Evolutionary conservation across 2,329 filamentous ascomycete genomes (phyloP).

Genomic region (Penicillium verrucosum): DNA sequence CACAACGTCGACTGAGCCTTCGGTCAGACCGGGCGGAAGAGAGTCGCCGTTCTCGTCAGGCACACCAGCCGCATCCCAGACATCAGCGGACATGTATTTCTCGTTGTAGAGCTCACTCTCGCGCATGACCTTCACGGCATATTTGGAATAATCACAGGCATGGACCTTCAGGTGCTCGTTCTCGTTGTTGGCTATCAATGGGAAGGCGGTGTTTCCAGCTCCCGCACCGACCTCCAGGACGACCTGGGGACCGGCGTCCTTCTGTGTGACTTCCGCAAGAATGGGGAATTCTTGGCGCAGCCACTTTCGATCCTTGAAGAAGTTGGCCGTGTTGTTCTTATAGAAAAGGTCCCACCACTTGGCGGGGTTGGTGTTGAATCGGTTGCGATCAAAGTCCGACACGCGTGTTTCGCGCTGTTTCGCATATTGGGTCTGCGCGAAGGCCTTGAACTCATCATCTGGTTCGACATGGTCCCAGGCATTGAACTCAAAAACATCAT

Average conservation of each 20-base stretch:
- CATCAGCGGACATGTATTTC: conserved; percentile 75
- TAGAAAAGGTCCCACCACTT: conserved; percentile 99
- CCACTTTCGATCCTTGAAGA: conserved; percentile 99
- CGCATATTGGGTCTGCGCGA: conserved; percentile 77
- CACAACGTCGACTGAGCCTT: conserved; percentile 84
- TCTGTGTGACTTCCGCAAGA: conserved; percentile 69
- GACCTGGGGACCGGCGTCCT: conserved; percentile 65
- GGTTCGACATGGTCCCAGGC: conserved; percentile 98
- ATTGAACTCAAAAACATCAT: conserved; percentile 95
- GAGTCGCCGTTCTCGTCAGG: conserved; percentile 44
- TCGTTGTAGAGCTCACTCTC: conserved; percentile 71
- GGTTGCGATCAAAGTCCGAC: conserved; percentile 84
- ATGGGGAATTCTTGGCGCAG: conserved; percentile 92
- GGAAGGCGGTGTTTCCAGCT: conserved; percentile 94
- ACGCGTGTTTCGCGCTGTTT: conserved; percentile 84
- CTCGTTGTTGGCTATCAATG: conserved; percentile 76
- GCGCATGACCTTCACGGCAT: conserved; percentile 90
- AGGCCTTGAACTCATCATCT: conserved; percentile 81
- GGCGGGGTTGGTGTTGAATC: conserved; percentile 85
- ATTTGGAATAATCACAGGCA: conserved; percentile 95
- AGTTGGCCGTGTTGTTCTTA: conserved; percentile 94
- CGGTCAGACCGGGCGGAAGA: conserved; percentile 71
- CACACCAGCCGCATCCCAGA: conserved; percentile 82
- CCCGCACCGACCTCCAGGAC: conserved; percentile 91
- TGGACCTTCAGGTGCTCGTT: conserved; percentile 80